Base-by-base conservation (phyloP, 305 asterid genomes). In the Caryopteris hybrid region DNA sequence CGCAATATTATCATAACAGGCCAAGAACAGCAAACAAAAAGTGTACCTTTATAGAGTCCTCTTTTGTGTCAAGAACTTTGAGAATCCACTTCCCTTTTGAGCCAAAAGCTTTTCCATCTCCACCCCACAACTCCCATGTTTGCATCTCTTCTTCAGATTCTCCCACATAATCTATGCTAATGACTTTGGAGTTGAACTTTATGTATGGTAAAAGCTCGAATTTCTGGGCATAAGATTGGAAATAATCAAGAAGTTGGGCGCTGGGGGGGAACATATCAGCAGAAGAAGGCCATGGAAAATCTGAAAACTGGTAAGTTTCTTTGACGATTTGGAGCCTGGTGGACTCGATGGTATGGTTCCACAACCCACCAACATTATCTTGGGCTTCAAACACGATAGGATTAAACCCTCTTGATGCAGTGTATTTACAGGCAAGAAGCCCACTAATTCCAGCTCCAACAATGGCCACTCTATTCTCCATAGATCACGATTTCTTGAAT, bases 361-460 rank as follows among this genome's bases (percentile, higher is more conserved):
- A 87, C 3, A 82, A 64, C 0, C 94, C 94, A 1, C 94, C 94
- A 4, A 83, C 71, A 6, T 43, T 29, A 0, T 72, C 69, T 41
- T 80, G 62, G 10, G 79, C 81, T 57, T 87, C 94, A 48, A 87
- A 87, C 0, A 87, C 83, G 2, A 74, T 20, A 2, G 91, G 93
- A 29, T 20, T 47, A 12, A 84, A 70, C 0, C 96, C 96, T 14
- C 47, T 79, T 23, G 81, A 64, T 22, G 76, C 25, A 3, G 80
- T 45, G 66, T 88, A 81, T 61, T 84, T 88, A 63, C 93, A 86
- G 66, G 92, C 96, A 0, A 86, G 81, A 45, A 88, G 85, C 16
- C 96, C 96, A 17, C 88, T 83, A 8, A 84, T 61, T 62, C 93
- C 96, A 12, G 84, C 96, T 22, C 96, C 96, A 13, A 88, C 48